Conservation (phyloP, 1,284 basidiomycete genomes). For the Porogramme epimiltina region DNA sequence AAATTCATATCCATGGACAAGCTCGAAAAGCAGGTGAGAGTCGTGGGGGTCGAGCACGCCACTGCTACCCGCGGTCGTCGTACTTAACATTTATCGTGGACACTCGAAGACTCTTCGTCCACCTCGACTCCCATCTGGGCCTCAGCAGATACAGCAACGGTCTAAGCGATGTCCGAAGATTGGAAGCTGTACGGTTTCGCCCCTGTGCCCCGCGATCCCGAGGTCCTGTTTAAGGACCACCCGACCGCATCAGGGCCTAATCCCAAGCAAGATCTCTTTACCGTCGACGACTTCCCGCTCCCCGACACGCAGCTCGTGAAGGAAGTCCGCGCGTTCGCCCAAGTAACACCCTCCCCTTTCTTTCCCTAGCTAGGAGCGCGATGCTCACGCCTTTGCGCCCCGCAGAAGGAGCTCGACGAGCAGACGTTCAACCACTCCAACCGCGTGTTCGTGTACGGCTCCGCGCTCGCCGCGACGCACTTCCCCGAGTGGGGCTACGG, state of each 20-base stretch:
- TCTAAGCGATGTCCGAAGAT: conserved; percentile 20
- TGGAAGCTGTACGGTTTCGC: conserved; percentile 46
- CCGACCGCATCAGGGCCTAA: conserved; percentile 46
- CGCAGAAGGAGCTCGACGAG: conserved; percentile 47
- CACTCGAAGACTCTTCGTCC: background rate
- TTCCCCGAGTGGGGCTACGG: conserved; percentile 50
- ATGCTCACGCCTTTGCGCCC: too few relatives aligned
- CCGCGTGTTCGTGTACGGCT: conserved; percentile 53
- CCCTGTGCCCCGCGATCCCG: conserved; percentile 50
- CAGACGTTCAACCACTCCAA: conserved; percentile 54
- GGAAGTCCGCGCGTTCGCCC: conserved; percentile 44
- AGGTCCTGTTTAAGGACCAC: conserved; percentile 49
- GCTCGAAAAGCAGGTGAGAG: too few relatives aligned
- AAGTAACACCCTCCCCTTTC: conserved; percentile 29
- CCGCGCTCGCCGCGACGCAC: conserved; percentile 48
- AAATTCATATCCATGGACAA: too few relatives aligned
- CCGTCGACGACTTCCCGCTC: conserved; percentile 43
- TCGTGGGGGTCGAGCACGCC: too few relatives aligned
- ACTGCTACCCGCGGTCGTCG: too few relatives aligned
- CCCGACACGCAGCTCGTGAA: conserved; percentile 45
- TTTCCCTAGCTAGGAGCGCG: too few relatives aligned
- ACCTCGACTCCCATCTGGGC: too few relatives aligned
- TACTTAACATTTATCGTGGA: background rate
- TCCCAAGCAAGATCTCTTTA: conserved; percentile 49
- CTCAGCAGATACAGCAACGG: too few relatives aligned